phyloP scores from a whole-genome alignment of 2,329 filamentous ascomycete species.

The Fusarium incarnatum region DNA sequence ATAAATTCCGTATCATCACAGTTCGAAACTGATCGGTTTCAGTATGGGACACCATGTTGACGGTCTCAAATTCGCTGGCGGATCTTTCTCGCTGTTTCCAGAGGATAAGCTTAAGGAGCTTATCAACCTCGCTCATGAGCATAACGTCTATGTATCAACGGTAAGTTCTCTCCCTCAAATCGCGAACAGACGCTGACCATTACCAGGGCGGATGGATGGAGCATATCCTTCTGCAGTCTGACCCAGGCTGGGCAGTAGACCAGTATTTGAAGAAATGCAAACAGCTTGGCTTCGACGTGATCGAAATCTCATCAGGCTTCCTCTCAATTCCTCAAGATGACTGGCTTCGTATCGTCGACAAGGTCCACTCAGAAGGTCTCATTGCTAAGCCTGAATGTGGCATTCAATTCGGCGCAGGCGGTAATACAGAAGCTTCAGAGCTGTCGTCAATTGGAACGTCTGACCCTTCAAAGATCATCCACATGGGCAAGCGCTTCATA shows the following conservation, averaged over 20 bases:
- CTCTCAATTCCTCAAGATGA: constrained; percentile 65
- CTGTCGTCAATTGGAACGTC: constrained; percentile 48
- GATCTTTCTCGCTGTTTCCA: constrained; percentile 14
- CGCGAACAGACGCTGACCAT: not conserved
- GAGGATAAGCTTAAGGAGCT: constrained; percentile 9
- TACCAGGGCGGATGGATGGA: constrained; percentile 22
- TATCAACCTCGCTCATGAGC: constrained; percentile 13
- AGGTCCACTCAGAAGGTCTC: constrained; percentile 59
- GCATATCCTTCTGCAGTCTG: constrained; percentile 41
- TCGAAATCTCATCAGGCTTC: constrained; percentile 66
- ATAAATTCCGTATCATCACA: fast-evolving
- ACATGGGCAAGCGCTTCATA: constrained; percentile 62
- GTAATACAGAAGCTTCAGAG: constrained; percentile 60
- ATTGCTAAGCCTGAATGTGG: constrained; percentile 66
- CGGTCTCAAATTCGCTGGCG: constrained; percentile 67
- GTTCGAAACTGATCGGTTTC: not conserved
- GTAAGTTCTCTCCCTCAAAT: not conserved
- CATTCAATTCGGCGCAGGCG: constrained; percentile 68
- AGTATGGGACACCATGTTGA: constrained; percentile 65
- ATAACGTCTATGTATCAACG: constrained; percentile 29
- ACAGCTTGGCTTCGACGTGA: constrained; percentile 64
- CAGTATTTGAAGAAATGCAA: constrained; percentile 64
- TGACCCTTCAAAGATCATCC: constrained; percentile 43
- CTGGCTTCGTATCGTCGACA: constrained; percentile 63
- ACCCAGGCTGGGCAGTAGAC: constrained; percentile 59